Evolutionary conservation across 2,329 filamentous ascomycete species (phyloP), one percentile per base, ranked within the genome.

Genomic region (Fusarium sp.): DNA sequence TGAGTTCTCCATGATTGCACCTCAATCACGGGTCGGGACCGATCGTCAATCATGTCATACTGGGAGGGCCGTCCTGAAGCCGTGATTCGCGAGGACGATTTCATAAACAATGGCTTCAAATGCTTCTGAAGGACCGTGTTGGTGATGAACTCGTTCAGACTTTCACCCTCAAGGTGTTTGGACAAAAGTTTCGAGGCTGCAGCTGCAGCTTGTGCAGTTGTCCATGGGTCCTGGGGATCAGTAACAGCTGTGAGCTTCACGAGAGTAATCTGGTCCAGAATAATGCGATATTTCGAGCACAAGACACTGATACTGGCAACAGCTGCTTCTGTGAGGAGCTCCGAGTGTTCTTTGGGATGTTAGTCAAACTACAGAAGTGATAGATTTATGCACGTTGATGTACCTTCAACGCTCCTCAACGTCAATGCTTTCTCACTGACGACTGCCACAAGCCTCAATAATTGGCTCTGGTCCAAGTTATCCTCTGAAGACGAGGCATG

Each of bases 71-170:
- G 69, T 3, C 82, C 81, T 6, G 78, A 77, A 26, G 73, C 53
- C 13, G 80, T 80, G 54, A 80, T 69, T 36, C 73, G 75, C 7
- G 89, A 86, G 26, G 85, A 87, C 22, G 88, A 85, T 66, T 86
- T 87, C 35, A 87, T 85, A 83, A 95, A 95, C 11, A 93, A 83
- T 35, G 91, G 91, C 42, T 90, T 91, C 57, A 95, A 86, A 77
- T 91, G 91, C 76, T 84, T 82, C 70, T 87, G 85, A 8, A 95
- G 87, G 63, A 94, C 84, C 44, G 86, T 82, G n/a, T 86, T 84
- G 24, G 87, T 83, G 73, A 91, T 83, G 73, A 90, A 87, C 8
- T 69, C 30, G n/a, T 69, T 32, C 58, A 78, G 26, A 20, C 51
- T 65, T 1, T 67, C 59, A 15, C 32, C 35, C 12, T 66, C 20